Evolutionary conservation across 2,329 filamentous ascomycete genomes (phyloP).

Genomic region (Aspergillus puulaauensis): DNA sequence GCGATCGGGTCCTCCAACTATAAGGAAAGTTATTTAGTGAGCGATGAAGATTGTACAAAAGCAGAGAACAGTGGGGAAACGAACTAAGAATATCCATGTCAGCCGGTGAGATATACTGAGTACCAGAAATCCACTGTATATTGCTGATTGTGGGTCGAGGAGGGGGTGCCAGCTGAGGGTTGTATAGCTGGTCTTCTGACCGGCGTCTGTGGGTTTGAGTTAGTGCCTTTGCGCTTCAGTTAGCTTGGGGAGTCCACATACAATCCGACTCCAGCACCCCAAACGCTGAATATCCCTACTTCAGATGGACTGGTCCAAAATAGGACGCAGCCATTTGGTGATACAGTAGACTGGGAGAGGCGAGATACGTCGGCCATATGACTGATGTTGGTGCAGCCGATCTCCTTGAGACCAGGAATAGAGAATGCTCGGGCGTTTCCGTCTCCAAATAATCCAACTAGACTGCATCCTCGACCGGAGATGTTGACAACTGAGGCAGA

Average conservation of each 20-base stretch:
- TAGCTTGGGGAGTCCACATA: conserved; percentile 43
- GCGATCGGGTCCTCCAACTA: conserved; percentile 78
- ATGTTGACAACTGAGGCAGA: conserved; percentile 74
- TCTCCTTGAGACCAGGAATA: conserved; percentile 83
- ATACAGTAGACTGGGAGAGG: conserved; percentile 69
- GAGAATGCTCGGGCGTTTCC: conserved; percentile 76
- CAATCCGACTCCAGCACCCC: conserved; percentile 69
- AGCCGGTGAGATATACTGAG: conserved; percentile 80
- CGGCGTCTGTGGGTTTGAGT: conserved; percentile 36
- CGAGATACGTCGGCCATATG: conserved; percentile 71
- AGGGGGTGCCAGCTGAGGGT: conserved; percentile 71
- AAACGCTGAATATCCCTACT: conserved; percentile 77
- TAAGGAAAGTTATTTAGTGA: background rate
- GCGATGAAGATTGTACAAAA: background rate
- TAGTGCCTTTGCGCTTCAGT: background rate
- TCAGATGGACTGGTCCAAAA: conserved; percentile 89
- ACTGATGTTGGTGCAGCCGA: conserved; percentile 64
- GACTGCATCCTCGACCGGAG: conserved; percentile 71
- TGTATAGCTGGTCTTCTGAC: conserved; percentile 72
- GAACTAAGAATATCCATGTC: conserved; percentile 82
- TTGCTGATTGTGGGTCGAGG: conserved; percentile 91
- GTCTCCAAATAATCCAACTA: conserved; percentile 84
- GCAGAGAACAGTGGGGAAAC: conserved; percentile 13
- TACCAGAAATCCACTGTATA: conserved; percentile 94
- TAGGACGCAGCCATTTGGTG: conserved; percentile 76